Evolutionary conservation across 2,329 filamentous ascomycete species (phyloP), one percentile per base, ranked within the genome.

Genomic region (Ophiostoma sp.): DNA sequence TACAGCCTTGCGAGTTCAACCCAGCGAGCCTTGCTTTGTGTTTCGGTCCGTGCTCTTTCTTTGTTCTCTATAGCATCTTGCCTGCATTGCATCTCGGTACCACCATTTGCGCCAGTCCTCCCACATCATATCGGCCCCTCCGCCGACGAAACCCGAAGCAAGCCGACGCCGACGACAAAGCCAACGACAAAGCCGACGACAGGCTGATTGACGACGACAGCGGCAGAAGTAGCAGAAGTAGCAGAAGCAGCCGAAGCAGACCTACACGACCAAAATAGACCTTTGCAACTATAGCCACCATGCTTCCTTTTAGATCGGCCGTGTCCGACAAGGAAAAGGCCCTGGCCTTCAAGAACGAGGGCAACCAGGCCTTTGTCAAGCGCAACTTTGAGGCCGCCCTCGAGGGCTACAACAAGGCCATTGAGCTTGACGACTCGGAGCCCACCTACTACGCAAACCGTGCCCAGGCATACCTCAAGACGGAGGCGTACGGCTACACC

Each of bases 381-480:
- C 93, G 97, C 77, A 91, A 98, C 83, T 99, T 92, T 91, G 87
- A 86, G 13, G 82, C 85, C 3, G 95, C 95, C 8, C 85, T 97
- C 73, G 89, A 94, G 1, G 88, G 89, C 75, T 99, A 99, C 80
- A 88, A 88, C 70, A 87, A 96, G 80, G 94, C 94, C 35, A 98
- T 99, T 77, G 89, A 91, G 72, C 81, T 92, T 75, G 89, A 97
- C 80, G 87, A 90, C 77, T 85, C 90, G 75, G 91, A 98, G 77
- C 91, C 94, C 7, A 91, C 94, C 0, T 98, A 94, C 82, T 98
- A 89, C 82, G 93, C 92, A 76, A 99, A 99, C 82, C 87, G 95
- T 79, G 95, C 95, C 27, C 94, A 97, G 93, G 92, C 92, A 74
- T 86, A 99, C 79, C 94, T 99, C 80, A 98, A 97, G 82, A 89